Evolutionary conservation across 1,139 yeast genomes (phyloP), one percentile per base, ranked within the genome.

Genomic region (Saccharomyces hybrid): DNA sequence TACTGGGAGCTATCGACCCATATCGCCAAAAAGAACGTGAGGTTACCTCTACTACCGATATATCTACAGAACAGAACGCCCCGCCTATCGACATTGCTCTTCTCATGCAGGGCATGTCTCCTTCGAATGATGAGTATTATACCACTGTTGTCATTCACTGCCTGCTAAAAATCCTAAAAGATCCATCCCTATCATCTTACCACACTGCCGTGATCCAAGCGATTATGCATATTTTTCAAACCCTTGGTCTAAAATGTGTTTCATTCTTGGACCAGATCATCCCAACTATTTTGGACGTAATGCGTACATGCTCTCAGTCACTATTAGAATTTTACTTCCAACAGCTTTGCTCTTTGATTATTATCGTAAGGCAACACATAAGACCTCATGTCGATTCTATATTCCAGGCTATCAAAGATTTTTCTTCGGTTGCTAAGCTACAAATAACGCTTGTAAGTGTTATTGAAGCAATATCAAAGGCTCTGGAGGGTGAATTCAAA

Each of bases 1-100:
- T 91, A 47, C 75, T 95, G 48, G 99, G 99, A 57, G 99, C 99
- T 0, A 75, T 95, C 52, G 99, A 95, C 71, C 99, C 99, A 1
- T 93, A 91, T 68, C 90, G 88, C 65, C 95, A 90, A 63, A 83
- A 97, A 54, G 97, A 90, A 64, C 90, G 91, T 11, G 98, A 91
- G 66, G 84, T 88, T 57, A 80, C 78, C 14, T 61, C 66, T 1
- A 82, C 85, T 2, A 83, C 84, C 5, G 79, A 78, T 52, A 77
- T 78, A 27, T 81, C 88, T 0, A 85, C 83, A 0, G 95, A 87
- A 60, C 93, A 88, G 61, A 88, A 86, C 66, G 88, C 91, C 0
- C 93, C 96, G 2, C 88, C 97, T 0, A 83, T 90, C 11, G 99
- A 95, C 66, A 88, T 93, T 59, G 89, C 95, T 3, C 75, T 93